phyloP scores from a whole-genome alignment of 345 rosid species.

The Eucalyptus viminalis region DNA sequence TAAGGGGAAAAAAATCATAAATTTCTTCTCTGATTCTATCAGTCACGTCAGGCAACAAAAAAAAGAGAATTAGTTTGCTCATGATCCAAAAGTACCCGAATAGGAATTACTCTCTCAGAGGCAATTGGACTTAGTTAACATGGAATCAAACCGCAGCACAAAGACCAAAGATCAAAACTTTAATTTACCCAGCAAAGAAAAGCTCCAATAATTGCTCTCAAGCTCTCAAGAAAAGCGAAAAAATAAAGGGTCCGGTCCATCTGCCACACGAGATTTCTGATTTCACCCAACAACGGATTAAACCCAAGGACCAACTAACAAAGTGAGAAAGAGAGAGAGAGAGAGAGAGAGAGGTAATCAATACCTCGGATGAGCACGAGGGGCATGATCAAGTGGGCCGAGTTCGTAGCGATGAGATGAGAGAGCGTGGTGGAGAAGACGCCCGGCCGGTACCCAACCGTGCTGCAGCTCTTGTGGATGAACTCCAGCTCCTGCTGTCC shows the following conservation, averaged over 20 bases:
- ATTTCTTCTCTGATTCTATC: neutral
- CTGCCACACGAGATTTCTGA: neutral
- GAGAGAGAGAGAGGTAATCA: neutral
- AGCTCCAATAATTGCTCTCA: neutral
- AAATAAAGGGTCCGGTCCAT: neutral
- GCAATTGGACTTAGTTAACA: neutral
- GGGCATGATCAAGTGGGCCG: conserved; percentile 58
- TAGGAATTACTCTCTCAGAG: neutral
- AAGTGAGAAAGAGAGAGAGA: neutral
- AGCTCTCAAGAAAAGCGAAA: neutral
- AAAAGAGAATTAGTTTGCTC: neutral
- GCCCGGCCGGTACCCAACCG: conserved; percentile 78
- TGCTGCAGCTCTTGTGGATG: conserved; percentile 73
- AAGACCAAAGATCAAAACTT: neutral
- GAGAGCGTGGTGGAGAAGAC: conserved; percentile 92
- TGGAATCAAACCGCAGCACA: neutral
- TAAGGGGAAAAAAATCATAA: neutral
- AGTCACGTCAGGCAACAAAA: neutral
- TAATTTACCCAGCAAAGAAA: neutral
- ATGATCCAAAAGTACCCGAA: neutral
- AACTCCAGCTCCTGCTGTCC: conserved; percentile 56
- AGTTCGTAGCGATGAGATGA: conserved; percentile 80
- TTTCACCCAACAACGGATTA: neutral
- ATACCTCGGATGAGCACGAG: conserved; percentile 69
- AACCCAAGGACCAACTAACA: neutral